Conservation (phyloP, 495 filamentous ascomycete species). For the Venustampulla echinocandica region DNA sequence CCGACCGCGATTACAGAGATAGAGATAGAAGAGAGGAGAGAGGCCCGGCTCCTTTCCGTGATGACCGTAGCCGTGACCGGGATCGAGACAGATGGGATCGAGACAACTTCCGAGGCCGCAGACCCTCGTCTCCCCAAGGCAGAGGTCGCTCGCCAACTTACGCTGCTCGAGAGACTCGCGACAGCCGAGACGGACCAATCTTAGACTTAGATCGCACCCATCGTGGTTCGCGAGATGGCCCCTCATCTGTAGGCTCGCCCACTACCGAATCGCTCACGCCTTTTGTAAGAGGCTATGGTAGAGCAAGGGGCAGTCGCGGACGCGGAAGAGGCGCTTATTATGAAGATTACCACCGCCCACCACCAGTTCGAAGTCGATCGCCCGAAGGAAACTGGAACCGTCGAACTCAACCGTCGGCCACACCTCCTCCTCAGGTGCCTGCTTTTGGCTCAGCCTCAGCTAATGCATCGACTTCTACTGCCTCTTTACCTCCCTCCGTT, state of each 20-base stretch:
- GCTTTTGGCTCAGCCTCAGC: constrained; percentile 63
- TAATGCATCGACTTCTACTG: background rate
- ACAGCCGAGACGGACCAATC: constrained; percentile 18
- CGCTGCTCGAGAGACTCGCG: constrained; percentile 30
- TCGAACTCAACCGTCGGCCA: constrained; percentile 24
- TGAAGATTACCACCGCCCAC: constrained; percentile 49
- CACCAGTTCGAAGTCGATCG: constrained; percentile 14
- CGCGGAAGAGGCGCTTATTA: constrained; percentile 40
- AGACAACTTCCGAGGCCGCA: constrained; percentile 34
- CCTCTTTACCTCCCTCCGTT: constrained; percentile 4
- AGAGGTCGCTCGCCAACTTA: constrained; percentile 37
- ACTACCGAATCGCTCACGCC: constrained; percentile 42
- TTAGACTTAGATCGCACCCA: constrained; percentile 43
- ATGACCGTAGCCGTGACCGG: constrained; percentile 35
- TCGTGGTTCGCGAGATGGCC: constrained; percentile 46
- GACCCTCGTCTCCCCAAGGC: constrained; percentile 36
- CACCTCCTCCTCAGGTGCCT: constrained; percentile 75
- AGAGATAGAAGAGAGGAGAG: constrained; percentile 29
- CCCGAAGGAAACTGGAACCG: constrained; percentile 26
- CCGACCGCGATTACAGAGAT: constrained; percentile 47
- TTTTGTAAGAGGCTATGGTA: constrained; percentile 42
- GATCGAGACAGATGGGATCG: constrained; percentile 16
- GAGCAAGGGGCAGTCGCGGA: constrained; percentile 30
- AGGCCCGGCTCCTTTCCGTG: constrained; percentile 27
- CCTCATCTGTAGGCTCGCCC: constrained; percentile 59